Percentiles rank a stretch among this genome's conserved stretches.
phyloP scores from a whole-genome alignment of 257 asterid species.

The Prunella vulgaris region DNA sequence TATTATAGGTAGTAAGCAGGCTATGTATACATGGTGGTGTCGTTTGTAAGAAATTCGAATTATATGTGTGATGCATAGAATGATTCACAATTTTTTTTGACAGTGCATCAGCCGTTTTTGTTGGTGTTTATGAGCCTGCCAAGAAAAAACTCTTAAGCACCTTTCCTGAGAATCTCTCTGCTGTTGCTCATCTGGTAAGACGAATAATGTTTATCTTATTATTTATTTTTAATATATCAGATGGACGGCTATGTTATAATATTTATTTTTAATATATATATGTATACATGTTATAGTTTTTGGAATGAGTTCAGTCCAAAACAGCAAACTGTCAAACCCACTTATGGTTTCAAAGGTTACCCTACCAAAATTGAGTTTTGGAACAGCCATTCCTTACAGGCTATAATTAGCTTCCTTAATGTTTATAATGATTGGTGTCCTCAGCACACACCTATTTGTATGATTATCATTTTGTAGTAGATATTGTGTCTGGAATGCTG shows the following conservation, averaged over 20 bases:
- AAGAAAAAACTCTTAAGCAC: constrained; percentile 72
- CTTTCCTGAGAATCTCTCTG: constrained; percentile 81
- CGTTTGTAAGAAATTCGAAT: not conserved
- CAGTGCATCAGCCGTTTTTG: constrained; percentile 96
- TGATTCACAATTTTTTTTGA: constrained; percentile 18
- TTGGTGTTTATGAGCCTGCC: constrained; percentile 97
- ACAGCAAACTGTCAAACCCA: not conserved
- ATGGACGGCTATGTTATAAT: not conserved
- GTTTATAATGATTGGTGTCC: too few relatives aligned
- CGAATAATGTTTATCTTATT: constrained; percentile 13
- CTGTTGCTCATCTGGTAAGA: constrained; percentile 95
- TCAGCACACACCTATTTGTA: too few relatives aligned
- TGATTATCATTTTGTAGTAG: too few relatives aligned
- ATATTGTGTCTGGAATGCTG: too few relatives aligned
- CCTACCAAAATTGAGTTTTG: not conserved
- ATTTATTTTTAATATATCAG: not conserved
- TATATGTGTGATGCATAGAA: constrained; percentile 2
- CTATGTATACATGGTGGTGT: not conserved
- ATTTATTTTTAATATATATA: not conserved
- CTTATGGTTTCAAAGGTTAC: not conserved
- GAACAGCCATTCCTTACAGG: too few relatives aligned
- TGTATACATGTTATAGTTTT: not conserved
- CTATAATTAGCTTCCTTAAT: too few relatives aligned
- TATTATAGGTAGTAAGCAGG: constrained; percentile 6
- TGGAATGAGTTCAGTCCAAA: not conserved